Conservation (phyloP, 176 grass and related monocot species). For the Cocos nucifera region DNA sequence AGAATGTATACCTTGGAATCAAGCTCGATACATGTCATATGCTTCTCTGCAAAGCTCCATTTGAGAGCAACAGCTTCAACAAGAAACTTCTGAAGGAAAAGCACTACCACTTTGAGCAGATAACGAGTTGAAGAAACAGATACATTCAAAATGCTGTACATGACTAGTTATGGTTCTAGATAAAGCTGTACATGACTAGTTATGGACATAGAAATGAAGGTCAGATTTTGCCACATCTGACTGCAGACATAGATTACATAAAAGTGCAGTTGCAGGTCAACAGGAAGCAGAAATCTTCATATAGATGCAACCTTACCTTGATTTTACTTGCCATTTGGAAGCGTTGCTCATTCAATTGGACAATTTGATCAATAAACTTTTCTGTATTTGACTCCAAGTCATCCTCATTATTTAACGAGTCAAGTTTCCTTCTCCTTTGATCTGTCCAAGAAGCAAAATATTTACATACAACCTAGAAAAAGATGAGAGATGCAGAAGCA, state of each 20-base stretch:
- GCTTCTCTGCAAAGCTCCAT: conserved; percentile 61
- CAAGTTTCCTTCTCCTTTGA: conserved; percentile 33
- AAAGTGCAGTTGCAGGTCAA: background rate
- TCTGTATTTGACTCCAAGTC: conserved; percentile 51
- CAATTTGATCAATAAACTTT: conserved; percentile 53
- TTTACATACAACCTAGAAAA: conserved; percentile 12
- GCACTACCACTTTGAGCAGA: conserved; percentile 11
- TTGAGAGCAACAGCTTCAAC: conserved; percentile 73
- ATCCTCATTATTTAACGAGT: conserved; percentile 67
- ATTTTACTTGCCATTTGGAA: conserved; percentile 46
- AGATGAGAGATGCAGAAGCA: background rate
- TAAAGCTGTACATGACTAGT: background rate
- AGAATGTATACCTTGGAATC: conserved; percentile 57
- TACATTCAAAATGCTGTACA: background rate
- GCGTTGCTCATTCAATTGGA: conserved; percentile 55
- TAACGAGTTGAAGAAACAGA: conserved; percentile 6
- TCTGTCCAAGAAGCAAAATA: conserved; percentile 21
- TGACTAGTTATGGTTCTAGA: background rate
- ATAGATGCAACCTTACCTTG: conserved; percentile 42
- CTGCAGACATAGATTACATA: background rate
- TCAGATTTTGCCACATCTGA: no score
- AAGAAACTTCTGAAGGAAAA: conserved; percentile 45
- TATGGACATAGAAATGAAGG: no score
- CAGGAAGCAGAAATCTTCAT: background rate
- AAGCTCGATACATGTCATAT: conserved; percentile 56